Base-by-base conservation (phyloP, 257 asterid genomes). In the Henckelia pumila region DNA sequence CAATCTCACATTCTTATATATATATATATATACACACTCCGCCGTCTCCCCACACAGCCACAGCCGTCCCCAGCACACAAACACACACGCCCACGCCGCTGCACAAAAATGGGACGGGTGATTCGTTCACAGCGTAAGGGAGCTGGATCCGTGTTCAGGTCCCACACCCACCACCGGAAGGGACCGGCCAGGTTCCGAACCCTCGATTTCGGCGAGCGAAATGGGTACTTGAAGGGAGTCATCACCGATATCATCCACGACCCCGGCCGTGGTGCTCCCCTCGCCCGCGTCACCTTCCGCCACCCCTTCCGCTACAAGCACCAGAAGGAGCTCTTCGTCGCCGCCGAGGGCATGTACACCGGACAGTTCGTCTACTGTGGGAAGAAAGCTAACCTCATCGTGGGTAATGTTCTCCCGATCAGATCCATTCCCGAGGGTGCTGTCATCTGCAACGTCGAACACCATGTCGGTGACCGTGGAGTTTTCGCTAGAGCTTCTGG, bases 81-180 rank as follows among this genome's bases (percentile, higher is more conserved):
- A 50, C 0, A 57, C 58, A 24, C 13, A 6, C 37, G 6, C 61
- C 19, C n/a, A 20, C 32, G 25, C 26, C 58, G 37, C 33, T 21
- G 21, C 30, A 23, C 64, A 40, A 19, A 20, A 70, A 88, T 88
- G 93, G 96, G 93, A 50, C 85, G 96, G 3, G 96, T 88, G 7
- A 88, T 88, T 47, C 20, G 96, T 24, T 87, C 91, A 7, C 93
- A 88, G 35, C 91, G 93, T 82, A 86, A 88, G 84, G 96, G 96
- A 68, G 89, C 94, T 4, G 91, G 93, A 0, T 86, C 91, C 7
- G 89, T 88, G 0, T 86, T 88, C 84, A 82, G 71, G 64, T 88
- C 96, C 59, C 93, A 88, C 71, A 88, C 96, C 1, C 91, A 88
- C 78, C 96, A 88, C 83, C 86, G 92, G 25, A 88, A 88, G 74